Percentiles rank a stretch among this genome's conserved stretches.
Evolutionary conservation across 176 grass and related monocot genomes (phyloP).

Genomic region (Musa itinerans): DNA sequence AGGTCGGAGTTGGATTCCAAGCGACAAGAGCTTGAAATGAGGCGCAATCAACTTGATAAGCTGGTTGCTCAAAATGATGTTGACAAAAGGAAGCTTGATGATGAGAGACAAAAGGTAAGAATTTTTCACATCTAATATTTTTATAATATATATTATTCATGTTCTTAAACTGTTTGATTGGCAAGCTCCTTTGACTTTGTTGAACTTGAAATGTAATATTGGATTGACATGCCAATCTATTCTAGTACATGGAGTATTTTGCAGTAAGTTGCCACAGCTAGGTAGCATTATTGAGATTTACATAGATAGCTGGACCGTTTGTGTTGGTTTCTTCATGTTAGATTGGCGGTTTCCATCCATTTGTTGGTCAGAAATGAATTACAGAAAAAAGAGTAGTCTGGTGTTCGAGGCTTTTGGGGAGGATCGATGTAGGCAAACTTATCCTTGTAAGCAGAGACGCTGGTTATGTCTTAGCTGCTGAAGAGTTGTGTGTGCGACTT

Average conservation of each 20-base stretch:
- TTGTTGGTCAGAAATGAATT: too few species aligned
- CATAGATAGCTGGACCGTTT: too few species aligned
- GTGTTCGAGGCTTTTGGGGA: too few species aligned
- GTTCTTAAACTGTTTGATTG: not conserved
- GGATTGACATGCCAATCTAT: too few species aligned
- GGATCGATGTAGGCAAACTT: too few species aligned
- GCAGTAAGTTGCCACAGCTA: too few species aligned
- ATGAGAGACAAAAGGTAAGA: constrained; percentile 49
- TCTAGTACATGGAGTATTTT: too few species aligned
- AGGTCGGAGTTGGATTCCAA: constrained; percentile 37
- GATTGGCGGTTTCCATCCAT: too few species aligned
- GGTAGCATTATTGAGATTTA: too few species aligned
- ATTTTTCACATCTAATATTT: not conserved
- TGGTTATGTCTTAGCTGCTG: not conserved
- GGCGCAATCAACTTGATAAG: constrained; percentile 36
- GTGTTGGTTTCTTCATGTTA: too few species aligned
- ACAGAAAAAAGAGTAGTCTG: too few species aligned
- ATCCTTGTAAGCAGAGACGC: too few species aligned
- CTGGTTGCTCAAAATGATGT: constrained; percentile 44
- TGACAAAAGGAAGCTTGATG: constrained; percentile 50
- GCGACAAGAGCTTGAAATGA: constrained; percentile 46
- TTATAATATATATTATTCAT: not conserved
- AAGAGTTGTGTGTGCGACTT: not conserved
- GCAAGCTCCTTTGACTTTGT: not conserved
- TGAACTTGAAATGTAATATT: not conserved